A percentile compares a stretch with the other conserved stretches of the same genome.
These are phyloP conservation scores for Colletotrichum truncatum DNA, from an alignment of 2,329 filamentous ascomycete genomes.

Conservation along the genomic window DNA sequence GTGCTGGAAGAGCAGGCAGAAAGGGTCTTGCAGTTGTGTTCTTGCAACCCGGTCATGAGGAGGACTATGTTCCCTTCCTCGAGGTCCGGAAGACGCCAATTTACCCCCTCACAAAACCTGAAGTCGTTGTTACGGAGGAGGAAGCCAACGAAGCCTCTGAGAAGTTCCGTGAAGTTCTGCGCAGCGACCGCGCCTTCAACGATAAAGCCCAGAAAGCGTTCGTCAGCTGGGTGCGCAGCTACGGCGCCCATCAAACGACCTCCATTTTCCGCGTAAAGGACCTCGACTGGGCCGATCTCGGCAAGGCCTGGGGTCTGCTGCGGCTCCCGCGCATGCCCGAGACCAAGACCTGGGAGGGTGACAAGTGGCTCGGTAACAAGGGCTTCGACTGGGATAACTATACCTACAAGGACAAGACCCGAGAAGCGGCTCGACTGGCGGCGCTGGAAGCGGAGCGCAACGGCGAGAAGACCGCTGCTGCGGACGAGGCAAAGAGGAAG, in stretches of 20 bases:
- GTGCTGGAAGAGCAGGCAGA: constrained; percentile 88
- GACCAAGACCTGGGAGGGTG: constrained; percentile 76
- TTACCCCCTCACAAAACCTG: constrained; percentile 65
- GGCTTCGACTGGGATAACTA: constrained; percentile 74
- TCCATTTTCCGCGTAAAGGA: constrained; percentile 89
- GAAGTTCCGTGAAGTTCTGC: constrained; percentile 68
- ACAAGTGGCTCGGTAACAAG: constrained; percentile 66
- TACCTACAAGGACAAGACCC: constrained; percentile 75
- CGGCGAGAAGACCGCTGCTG: constrained; percentile 39
- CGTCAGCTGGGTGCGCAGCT: constrained; percentile 91
- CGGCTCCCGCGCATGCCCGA: constrained; percentile 95
- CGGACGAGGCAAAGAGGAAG: constrained; percentile 60
- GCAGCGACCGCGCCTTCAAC: constrained; percentile 67
- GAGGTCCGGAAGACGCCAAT: constrained; percentile 90
- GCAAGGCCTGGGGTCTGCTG: constrained; percentile 84
- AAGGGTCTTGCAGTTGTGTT: constrained; percentile 87
- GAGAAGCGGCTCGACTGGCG: constrained; percentile 71
- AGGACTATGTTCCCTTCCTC: constrained; percentile 89
- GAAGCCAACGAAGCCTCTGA: constrained; percentile 68
- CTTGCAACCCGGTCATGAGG: constrained; percentile 84
- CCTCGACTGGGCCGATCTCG: constrained; percentile 86
- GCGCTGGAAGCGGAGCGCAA: constrained; percentile 62
- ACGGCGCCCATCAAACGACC: constrained; percentile 88
- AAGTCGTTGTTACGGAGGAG: constrained; percentile 64
- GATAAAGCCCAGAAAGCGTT: constrained; percentile 93